These are phyloP conservation scores for Capsicum rhomboideum DNA, from an alignment of 257 asterid genomes.

Conservation along the genomic window DNA sequence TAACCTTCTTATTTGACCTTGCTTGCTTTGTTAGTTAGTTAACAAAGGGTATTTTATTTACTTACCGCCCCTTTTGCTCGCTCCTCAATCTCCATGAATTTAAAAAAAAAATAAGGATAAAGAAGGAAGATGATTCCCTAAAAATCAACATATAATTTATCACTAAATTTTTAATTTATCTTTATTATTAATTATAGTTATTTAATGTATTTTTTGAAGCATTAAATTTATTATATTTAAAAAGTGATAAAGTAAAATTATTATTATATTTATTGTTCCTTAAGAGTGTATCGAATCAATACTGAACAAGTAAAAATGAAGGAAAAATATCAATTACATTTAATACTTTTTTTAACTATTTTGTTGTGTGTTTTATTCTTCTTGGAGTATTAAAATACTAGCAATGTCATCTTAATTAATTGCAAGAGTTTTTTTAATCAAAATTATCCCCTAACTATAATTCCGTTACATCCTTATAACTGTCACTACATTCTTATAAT, in stretches of 20 bases:
- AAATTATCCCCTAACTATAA: not conserved
- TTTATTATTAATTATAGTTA: no score
- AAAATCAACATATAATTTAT: no score
- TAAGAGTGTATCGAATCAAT: no score
- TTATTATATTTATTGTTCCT: no score
- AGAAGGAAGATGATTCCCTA: no score
- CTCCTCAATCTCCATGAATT: not conserved
- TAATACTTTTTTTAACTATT: not conserved
- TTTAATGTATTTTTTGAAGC: no score
- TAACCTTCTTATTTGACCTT: not conserved
- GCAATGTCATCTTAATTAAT: not conserved
- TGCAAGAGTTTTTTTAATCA: fast-evolving
- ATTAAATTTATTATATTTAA: no score
- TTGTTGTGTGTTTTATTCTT: not conserved
- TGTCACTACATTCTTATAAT: no score
- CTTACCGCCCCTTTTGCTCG: not conserved
- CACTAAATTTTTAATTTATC: no score
- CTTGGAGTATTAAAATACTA: not conserved
- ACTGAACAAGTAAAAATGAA: no score
- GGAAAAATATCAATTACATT: no score
- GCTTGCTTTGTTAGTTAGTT: not conserved
- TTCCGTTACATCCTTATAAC: not conserved
- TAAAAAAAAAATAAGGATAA: not conserved
- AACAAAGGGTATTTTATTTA: not conserved
- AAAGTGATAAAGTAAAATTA: no score